Evolutionary conservation across 129 eudicot species (phyloP), one percentile per base, ranked within the genome.

Genomic region (Solidago caesia): DNA sequence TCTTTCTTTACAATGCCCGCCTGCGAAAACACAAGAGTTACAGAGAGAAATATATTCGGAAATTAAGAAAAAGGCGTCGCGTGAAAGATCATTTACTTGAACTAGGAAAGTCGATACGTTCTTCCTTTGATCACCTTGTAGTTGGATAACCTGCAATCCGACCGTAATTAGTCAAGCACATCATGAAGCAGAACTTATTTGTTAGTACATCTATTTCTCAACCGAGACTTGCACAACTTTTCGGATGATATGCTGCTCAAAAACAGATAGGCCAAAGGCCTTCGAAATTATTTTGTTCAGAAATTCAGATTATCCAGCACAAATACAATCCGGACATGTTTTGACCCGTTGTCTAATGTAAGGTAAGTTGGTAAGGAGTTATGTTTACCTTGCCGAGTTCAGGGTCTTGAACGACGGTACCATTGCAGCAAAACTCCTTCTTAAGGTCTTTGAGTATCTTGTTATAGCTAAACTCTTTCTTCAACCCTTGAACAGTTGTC

Each of bases 381-480:
- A 46, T 46, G 1, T 5, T 45, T 63, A 87, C 91, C 91, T 90
- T 86, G 83, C 96, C 91, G 11, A 90, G 89, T 78, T 90, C 93
- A 26, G 96, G 89, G 84, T 90, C 96, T 82, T 90, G 96, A 47
- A 90, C 96, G 55, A 87, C 93, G 14, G 96, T 90, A 77, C 96
- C 96, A 87, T 87, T 90, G 89, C 96, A 87, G 86, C 96, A 87
- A 77, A 90, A 90, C 79, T 87, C 93, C 79, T 90, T 87, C 73
- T 90, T 90, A 47, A 90, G 96, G 84, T 90, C 92, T 73, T 90
- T 90, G 55, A 90, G 91, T 46, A 90, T 90, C 81, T 87, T 90
- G 45, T 73, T 90, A 56, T 90, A 90, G 81, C 96, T 90, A 68
- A 90, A 90, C 33, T 90, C 96, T 82, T 87, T 90, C 85, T 90